Base-by-base conservation (phyloP, 1,139 yeast genomes). In the Magnusiomyces starmeri region DNA sequence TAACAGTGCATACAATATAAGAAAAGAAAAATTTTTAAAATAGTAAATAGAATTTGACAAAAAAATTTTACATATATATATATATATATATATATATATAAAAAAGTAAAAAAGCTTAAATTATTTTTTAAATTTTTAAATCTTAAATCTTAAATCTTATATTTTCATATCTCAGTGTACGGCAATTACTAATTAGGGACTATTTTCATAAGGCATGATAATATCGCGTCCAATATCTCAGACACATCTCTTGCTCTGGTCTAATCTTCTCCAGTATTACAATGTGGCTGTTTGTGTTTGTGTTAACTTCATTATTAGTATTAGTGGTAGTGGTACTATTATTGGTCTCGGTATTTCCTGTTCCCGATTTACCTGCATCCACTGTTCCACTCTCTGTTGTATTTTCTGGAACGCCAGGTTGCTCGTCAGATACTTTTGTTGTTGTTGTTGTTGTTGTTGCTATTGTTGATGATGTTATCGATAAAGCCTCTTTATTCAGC, bases 181-280 rank as follows among this genome's bases (percentile, higher is more conserved):
- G 48, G 34, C 48, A 51, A 20, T 41, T 49, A 24, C 51, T 39
- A 22, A 45, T 48, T 32, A 12, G 32, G 8, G 10, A 27, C n/a
- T 18, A 32, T 7, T 7, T 18, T 32, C 37, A 32, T 32, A 18
- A 18, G 4, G 37, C 4, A 32, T 32, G 46, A 29, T 53, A 53
- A 29, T 53, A 51, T 27, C 49, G 29, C 39, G 50, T 50, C 56
- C 56, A 53, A 27, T 49, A 49, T 21, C 53, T 32, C 35, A 53
- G 37, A 42, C 53, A 50, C 56, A 53, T 53, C 35, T 53, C 56
- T 26, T 53, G 51, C 9, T 53, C 56, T 20, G 49, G 46, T 29
- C 52, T n/a, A 12, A 44, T 44, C 22, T 35, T 32, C 26, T 44
- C 47, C 47, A 29, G 18, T 14, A 43, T 40, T 22, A 6, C 25